Evolutionary conservation across 345 rosid genomes (phyloP), one percentile per base, ranked within the genome.

Genomic region (Euclidium syriacum): DNA sequence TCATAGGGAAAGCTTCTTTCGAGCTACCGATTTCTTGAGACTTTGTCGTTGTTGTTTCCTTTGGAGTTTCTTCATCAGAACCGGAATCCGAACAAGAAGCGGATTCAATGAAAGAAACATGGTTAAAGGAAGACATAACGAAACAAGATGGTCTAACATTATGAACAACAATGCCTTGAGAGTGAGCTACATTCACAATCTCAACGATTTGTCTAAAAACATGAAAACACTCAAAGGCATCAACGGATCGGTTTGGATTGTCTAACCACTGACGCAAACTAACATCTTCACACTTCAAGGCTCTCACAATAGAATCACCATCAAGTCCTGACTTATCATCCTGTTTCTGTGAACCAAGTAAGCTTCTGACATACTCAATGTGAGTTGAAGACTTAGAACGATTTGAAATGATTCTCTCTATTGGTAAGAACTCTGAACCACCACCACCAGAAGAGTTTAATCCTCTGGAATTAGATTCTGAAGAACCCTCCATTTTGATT

Each of bases 201-300:
- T 81, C 98, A 57, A 83, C 91, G 27, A 88, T 75, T 76, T 91
- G 95, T 71, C 83, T 82, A 65, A 91, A 91, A 75, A 91, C 77
- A 69, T 88, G 96, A 82, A 86, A 81, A 70, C 98, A 88, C 74
- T 86, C 89, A 49, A 77, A 81, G 27, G 79, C 81, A 76, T 86
- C 95, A 12, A 86, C 79, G 10, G 79, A 40, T 24, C 96, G 66
- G 39, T 85, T 81, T 0, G 89, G 87, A 67, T 81, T 85, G 72
- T 88, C 96, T 80, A 91, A 64, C 98, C 98, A 91, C 25, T 86
- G 90, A 71, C 98, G 84, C 80, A 91, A 77, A 77, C 98, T 92
- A 60, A 89, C 77, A 75, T 85, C 91, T 23, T 77, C 87, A 83
- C 88, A 79, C 62, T 80, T 88, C 35, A 80, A 40, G 22, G 78